phyloP scores from a whole-genome alignment of 768 basidiomycete species.

The Panellus pusillus region DNA sequence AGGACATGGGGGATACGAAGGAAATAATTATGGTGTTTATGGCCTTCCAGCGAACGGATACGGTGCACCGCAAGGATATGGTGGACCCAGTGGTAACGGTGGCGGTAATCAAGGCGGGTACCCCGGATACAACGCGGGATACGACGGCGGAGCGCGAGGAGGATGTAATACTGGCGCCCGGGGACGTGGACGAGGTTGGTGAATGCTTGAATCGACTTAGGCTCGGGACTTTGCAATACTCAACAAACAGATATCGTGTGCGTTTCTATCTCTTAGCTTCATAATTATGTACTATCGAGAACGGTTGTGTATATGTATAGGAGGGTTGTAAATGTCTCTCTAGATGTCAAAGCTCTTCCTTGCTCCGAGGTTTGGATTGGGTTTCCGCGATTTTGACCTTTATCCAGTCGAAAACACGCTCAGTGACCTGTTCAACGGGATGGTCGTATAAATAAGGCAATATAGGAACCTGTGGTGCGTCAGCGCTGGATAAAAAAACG shows the following conservation, averaged over 20 bases:
- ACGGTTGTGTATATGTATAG: no score
- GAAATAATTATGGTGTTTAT: slow-evolving; percentile 30
- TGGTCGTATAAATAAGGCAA: slow-evolving; percentile 80
- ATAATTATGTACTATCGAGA: no score
- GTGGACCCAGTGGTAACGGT: slow-evolving; percentile 43
- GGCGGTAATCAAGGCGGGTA: slow-evolving; percentile 7
- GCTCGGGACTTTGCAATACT: no score
- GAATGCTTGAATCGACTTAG: neutral
- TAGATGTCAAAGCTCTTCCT: slow-evolving; percentile 32
- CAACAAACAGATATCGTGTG: no score
- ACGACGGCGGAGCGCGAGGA: neutral
- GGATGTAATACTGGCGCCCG: slow-evolving; percentile 4
- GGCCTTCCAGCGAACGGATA: slow-evolving; percentile 31
- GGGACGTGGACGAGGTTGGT: slow-evolving; percentile 21
- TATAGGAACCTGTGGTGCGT: slow-evolving; percentile 44
- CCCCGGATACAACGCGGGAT: neutral
- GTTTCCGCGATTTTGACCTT: slow-evolving; percentile 50
- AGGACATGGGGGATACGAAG: slow-evolving; percentile 33
- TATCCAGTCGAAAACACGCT: slow-evolving; percentile 70
- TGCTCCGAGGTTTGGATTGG: slow-evolving; percentile 25
- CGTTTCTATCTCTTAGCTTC: no score
- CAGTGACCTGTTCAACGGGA: slow-evolving; percentile 72
- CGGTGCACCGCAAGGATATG: slow-evolving; percentile 27
- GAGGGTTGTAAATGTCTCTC: neutral
- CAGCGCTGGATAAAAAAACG: neutral